These are phyloP conservation scores for Suhomyces sp. DNA, from an alignment of 805 yeast species.

Conservation along the genomic window DNA sequence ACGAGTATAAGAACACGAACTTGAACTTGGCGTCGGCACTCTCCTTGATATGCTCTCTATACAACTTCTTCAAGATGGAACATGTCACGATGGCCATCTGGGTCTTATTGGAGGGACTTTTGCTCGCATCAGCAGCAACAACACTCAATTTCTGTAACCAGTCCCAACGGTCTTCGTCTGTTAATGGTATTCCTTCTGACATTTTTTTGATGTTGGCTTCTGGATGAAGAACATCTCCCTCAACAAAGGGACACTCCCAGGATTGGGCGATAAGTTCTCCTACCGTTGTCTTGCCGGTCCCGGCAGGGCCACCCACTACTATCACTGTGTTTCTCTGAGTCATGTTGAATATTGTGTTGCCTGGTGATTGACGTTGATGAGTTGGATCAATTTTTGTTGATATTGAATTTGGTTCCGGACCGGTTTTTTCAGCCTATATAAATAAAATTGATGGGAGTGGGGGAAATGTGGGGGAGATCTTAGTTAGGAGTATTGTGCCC, in stretches of 20 bases:
- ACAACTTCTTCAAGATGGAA: conserved; percentile 74
- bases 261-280: conserved; percentile 51
- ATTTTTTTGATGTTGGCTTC: conserved; percentile 72
- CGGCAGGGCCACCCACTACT: conserved; percentile 93
- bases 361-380: too few relatives aligned
- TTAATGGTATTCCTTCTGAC: conserved; percentile 75
- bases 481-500: too few relatives aligned
- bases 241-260: conserved; percentile 60
- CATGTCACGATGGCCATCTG: conserved; percentile 65
- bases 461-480: too few relatives aligned
- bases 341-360: too few relatives aligned
- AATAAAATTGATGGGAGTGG: too few relatives aligned
- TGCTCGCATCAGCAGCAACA: conserved; percentile 39
- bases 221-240: conserved; percentile 86
- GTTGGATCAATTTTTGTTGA: too few relatives aligned
- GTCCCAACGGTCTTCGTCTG: conserved; percentile 89
- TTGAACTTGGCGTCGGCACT: conserved; percentile 40
- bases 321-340: conserved; percentile 32
- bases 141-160: conserved; percentile 67
- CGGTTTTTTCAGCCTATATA: too few relatives aligned
- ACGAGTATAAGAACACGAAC: conserved; percentile 68
- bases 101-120: conserved; percentile 17
- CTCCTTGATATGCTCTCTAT: conserved; percentile 61
- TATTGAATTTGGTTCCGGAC: too few relatives aligned
- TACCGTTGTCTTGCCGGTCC: conserved; percentile 89